These are phyloP conservation scores for Aphanomyces euteiches DNA, from an alignment of 352 stramenopile genomes.

Conservation along the genomic window DNA sequence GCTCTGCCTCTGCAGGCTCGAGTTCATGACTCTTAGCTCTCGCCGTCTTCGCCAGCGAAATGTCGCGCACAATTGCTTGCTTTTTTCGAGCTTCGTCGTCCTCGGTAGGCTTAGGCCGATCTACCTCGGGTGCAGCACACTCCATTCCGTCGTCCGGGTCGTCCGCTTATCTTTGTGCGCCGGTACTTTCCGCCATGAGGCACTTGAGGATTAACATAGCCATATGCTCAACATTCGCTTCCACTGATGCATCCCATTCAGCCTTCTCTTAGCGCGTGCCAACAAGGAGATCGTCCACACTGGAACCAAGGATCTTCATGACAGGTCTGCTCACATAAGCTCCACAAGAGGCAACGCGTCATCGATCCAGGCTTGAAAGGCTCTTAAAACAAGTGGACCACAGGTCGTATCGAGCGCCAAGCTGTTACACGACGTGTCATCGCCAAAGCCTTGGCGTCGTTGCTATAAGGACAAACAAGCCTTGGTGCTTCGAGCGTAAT, in stretches of 20 bases:
- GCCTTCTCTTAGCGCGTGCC: neutral
- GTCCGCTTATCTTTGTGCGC: neutral
- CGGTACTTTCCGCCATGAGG: too few species aligned
- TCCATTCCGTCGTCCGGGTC: neutral
- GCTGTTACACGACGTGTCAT: neutral
- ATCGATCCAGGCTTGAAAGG: slow-evolving; percentile 15
- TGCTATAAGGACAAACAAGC: slow-evolving; percentile 10
- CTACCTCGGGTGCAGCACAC: neutral
- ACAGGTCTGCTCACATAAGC: slow-evolving; percentile 10
- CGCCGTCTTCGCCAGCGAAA: neutral
- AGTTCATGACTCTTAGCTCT: neutral
- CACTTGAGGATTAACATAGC: too few species aligned
- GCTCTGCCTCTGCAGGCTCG: neutral
- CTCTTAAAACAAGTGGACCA: slow-evolving; percentile 1
- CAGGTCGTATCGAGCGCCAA: slow-evolving; percentile 18
- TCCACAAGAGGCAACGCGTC: slow-evolving; percentile 5
- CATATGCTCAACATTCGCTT: too few species aligned
- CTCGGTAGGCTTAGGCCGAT: too few species aligned
- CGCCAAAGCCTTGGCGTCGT: neutral
- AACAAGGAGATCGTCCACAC: slow-evolving; percentile 15
- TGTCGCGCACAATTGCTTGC: too few species aligned
- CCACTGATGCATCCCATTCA: slow-evolving; percentile 15
- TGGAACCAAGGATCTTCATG: slow-evolving; percentile 11
- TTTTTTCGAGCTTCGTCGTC: too few species aligned
- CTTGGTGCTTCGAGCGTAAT: neutral